phyloP scores from a whole-genome alignment of 1,284 basidiomycete species.

The Tilletia indica region DNA sequence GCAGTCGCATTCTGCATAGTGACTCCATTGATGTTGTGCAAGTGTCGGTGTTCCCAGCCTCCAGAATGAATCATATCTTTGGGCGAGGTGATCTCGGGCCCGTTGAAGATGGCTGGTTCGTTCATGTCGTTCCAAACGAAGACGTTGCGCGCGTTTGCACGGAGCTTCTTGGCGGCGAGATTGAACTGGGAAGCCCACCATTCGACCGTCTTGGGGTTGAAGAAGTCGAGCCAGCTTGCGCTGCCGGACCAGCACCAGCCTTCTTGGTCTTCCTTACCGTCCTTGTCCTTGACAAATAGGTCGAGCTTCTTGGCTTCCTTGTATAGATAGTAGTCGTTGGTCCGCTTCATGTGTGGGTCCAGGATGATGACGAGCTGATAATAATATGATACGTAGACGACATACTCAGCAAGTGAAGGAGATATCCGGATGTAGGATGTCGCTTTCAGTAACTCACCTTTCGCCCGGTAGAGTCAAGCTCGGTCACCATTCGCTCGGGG shows the following conservation, averaged over 20 bases:
- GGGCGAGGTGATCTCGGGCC: conserved; percentile 95
- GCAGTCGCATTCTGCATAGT: conserved; percentile 72
- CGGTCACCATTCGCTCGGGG: conserved; percentile 86
- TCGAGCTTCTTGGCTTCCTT: conserved; percentile 76
- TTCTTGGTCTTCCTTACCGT: conserved; percentile 77
- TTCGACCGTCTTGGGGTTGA: conserved; percentile 83
- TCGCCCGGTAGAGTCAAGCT: conserved; percentile 77
- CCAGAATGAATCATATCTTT: conserved; percentile 87
- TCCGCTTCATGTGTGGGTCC: conserved; percentile 91
- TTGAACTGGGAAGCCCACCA: conserved; percentile 69
- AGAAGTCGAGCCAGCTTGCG: conserved; percentile 94
- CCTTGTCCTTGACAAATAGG: conserved; percentile 77
- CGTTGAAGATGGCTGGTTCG: conserved; percentile 97
- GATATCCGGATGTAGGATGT: not conserved
- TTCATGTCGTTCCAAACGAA: conserved; percentile 99
- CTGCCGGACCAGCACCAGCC: conserved; percentile 99
- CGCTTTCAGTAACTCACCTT: conserved; percentile 65
- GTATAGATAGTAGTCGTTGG: conserved; percentile 78
- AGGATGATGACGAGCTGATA: conserved; percentile 90
- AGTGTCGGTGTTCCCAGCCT: conserved; percentile 95
- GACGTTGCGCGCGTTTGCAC: conserved; percentile 62
- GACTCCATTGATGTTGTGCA: conserved; percentile 78
- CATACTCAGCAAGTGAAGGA: not conserved
- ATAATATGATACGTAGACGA: no score
- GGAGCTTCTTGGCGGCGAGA: conserved; percentile 38